These are phyloP conservation scores for Zalaria sp. DNA, from an alignment of 2,329 filamentous ascomycete genomes.

Conservation along the genomic window DNA sequence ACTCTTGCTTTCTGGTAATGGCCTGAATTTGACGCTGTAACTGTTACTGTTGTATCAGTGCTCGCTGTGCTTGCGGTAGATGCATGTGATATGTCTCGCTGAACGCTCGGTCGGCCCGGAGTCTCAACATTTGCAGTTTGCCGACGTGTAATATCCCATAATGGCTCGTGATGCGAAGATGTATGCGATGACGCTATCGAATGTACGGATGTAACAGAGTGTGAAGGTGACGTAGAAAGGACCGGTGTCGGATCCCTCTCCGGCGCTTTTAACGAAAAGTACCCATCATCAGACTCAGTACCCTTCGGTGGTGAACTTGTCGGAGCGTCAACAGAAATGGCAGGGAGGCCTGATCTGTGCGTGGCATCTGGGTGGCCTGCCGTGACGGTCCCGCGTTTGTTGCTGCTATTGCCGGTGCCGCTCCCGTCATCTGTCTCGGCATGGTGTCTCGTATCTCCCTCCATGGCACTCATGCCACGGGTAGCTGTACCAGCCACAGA, in stretches of 20 bases:
- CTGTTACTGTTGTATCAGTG: slow-evolving; percentile 22
- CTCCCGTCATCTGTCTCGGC: neutral
- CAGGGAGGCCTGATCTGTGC: slow-evolving; percentile 25
- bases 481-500: too few relatives aligned
- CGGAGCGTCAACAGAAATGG: slow-evolving; percentile 8
- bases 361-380: slow-evolving; percentile 20
- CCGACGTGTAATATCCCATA: slow-evolving; percentile 1
- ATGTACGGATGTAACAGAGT: neutral
- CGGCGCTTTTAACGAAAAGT: slow-evolving; percentile 9
- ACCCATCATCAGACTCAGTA: slow-evolving; percentile 6
- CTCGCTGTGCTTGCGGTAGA: slow-evolving; percentile 27
- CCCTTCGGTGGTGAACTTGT: too few relatives aligned
- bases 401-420: neutral
- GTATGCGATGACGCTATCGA: slow-evolving; percentile 2
- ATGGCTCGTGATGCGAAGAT: slow-evolving; percentile 2
- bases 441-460: neutral
- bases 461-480: too few relatives aligned
- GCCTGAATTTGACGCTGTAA: slow-evolving; percentile 14
- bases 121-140: slow-evolving; percentile 4
- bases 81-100: slow-evolving; percentile 25
- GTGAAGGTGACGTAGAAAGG: neutral
- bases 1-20: slow-evolving; percentile 7
- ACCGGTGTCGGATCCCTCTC: neutral
- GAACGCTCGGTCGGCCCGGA: slow-evolving; percentile 18
- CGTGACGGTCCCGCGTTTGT: neutral